Evolutionary conservation across 257 asterid genomes (phyloP).

Genomic region (Plantago major): DNA sequence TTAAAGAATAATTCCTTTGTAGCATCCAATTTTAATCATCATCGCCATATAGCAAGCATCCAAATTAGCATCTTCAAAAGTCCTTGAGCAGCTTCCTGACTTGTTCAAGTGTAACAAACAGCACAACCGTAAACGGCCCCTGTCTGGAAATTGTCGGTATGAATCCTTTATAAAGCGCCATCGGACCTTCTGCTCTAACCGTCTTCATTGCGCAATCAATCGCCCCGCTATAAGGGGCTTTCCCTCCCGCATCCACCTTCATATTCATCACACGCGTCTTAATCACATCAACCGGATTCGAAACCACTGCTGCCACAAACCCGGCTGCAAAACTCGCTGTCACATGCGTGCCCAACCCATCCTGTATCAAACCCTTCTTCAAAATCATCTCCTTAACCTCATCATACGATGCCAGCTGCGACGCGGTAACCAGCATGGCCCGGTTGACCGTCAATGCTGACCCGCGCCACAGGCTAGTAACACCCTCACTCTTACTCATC

Average conservation of each 20-base stretch:
- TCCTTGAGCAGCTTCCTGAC: conserved; percentile 54
- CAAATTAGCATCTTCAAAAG: conserved; percentile 16
- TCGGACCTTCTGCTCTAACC: conserved; percentile 46
- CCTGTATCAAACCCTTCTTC: conserved; percentile 37
- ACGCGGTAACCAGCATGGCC: conserved; percentile 69
- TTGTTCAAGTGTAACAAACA: conserved; percentile 53
- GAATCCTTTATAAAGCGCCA: conserved; percentile 54
- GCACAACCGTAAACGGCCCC: conserved; percentile 47
- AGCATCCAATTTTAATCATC: not conserved
- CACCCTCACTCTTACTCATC: conserved; percentile 50
- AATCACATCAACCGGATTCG: conserved; percentile 65
- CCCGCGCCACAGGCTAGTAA: conserved; percentile 68
- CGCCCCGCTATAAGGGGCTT: conserved; percentile 49
- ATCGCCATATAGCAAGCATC: not conserved
- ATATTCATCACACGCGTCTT: conserved; percentile 73
- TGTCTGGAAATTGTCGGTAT: conserved; percentile 52
- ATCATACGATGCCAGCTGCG: conserved; percentile 65
- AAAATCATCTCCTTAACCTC: conserved; percentile 50
- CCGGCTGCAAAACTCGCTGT: conserved; percentile 68
- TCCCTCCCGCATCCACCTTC: conserved; percentile 49
- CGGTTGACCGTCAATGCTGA: conserved; percentile 59
- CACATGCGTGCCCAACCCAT: conserved; percentile 64
- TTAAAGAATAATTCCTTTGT: too few relatives aligned
- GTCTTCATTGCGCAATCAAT: conserved; percentile 61
- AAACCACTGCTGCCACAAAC: conserved; percentile 61